phyloP scores from a whole-genome alignment of 2,329 filamentous ascomycete genomes.

The Stagonosporopsis tanaceti region DNA sequence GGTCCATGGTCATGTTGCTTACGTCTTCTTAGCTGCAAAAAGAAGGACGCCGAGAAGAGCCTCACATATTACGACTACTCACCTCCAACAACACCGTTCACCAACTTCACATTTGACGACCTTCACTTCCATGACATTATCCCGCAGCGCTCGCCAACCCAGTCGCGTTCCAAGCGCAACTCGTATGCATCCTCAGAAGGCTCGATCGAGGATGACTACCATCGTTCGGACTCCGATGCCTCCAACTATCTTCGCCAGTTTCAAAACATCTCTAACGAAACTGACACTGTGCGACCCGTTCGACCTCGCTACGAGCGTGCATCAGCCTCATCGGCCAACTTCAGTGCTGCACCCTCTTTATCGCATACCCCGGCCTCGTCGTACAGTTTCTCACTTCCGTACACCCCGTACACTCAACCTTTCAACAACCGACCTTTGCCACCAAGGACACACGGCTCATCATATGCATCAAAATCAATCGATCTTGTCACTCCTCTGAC shows the following conservation, averaged over 20 bases:
- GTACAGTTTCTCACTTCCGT: conserved; percentile 55
- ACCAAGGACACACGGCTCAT: conserved; percentile 46
- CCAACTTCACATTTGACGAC: conserved; percentile 50
- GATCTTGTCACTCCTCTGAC: conserved; percentile 56
- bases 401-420: conserved; percentile 38
- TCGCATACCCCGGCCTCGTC: conserved; percentile 57
- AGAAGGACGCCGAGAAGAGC: conserved; percentile 54
- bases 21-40: conserved; percentile 53
- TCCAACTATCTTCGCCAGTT: conserved; percentile 54
- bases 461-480: conserved; percentile 52
- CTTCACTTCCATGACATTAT: conserved; percentile 55
- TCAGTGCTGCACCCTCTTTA: conserved; percentile 54
- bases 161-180: conserved; percentile 48
- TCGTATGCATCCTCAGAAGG: conserved; percentile 55
- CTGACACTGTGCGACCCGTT: conserved; percentile 35
- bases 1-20: conserved; percentile 9
- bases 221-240: conserved; percentile 48
- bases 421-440: conserved; percentile 47
- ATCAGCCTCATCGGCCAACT: conserved; percentile 46
- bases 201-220: conserved; percentile 46
- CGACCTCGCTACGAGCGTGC: conserved; percentile 49
- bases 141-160: conserved; percentile 57
- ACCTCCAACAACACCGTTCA: conserved; percentile 48
- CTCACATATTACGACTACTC: conserved; percentile 44
- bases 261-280: conserved; percentile 38